Percentiles rank a stretch among this genome's conserved stretches.
These are phyloP conservation scores for Fusarium hostae DNA, from an alignment of 2,329 filamentous ascomycete species.

Conservation along the genomic window DNA sequence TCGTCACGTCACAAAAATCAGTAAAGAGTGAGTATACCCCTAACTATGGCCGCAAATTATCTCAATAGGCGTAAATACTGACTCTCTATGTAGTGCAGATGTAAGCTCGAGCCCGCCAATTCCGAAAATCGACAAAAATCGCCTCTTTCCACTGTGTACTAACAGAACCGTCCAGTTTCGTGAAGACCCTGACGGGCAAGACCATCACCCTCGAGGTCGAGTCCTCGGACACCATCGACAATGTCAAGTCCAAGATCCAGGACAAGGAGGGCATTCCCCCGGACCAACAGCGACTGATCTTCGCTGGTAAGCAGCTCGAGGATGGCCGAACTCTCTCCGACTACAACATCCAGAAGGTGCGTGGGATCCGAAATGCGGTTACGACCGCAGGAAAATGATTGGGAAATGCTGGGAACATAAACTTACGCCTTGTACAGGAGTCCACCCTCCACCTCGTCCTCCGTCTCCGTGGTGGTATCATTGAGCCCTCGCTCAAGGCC, in stretches of 20 bases:
- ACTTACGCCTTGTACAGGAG: conserved; percentile 70
- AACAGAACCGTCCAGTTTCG: conserved; percentile 76
- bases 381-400: neutral
- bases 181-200: conserved; percentile 99
- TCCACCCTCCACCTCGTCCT: conserved; percentile 98
- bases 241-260: conserved; percentile 99
- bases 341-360: conserved; percentile 99
- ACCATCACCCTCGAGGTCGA: conserved; percentile 99
- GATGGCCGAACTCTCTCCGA: conserved; percentile 96
- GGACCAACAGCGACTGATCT: conserved; percentile 98
- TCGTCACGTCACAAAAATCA: conserved; percentile 62
- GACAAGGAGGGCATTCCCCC: conserved; percentile 99
- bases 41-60: conserved; percentile 18
- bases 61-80: conserved; percentile 34
- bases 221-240: conserved; percentile 99
- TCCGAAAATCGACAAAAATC: conserved; percentile 36
- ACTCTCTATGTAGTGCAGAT: conserved; percentile 78
- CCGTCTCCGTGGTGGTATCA: conserved; percentile 98
- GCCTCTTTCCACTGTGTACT: conserved; percentile 38
- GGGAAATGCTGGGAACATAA: conserved; percentile 4
- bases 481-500: conserved; percentile 98
- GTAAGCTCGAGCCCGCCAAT: conserved; percentile 65
- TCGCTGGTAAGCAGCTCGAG: conserved; percentile 98
- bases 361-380: conserved; percentile 47
- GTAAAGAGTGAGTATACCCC: conserved; percentile 66